These are phyloP conservation scores for Calonectria pauciramosa DNA, from an alignment of 2,329 filamentous ascomycete species.

Conservation along the genomic window DNA sequence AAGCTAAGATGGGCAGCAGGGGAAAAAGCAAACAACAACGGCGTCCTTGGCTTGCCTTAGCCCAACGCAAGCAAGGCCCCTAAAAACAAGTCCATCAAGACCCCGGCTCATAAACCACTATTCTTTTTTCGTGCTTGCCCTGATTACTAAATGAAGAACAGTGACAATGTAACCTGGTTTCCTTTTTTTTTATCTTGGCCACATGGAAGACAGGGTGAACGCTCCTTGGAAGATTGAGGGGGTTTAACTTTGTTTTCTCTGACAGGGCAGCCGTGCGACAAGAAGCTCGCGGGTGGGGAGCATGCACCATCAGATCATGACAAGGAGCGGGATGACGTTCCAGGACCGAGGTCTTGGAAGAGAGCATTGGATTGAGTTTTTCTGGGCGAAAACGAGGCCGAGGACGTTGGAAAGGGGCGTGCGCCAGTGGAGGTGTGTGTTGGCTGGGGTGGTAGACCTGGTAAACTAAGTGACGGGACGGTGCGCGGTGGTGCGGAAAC, in stretches of 20 bases:
- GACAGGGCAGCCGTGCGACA: background rate
- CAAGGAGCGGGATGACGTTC: slow-evolving; percentile 17
- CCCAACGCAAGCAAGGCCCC: slow-evolving; percentile 6
- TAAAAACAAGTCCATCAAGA: background rate
- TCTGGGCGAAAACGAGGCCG: background rate
- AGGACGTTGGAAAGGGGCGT: slow-evolving; percentile 5
- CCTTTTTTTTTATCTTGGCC: background rate
- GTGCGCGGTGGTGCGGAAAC: slow-evolving; percentile 18
- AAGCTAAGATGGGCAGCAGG: background rate
- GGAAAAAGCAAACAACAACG: slow-evolving; percentile 10
- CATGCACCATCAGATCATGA: slow-evolving; percentile 12
- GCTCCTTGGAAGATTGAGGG: background rate
- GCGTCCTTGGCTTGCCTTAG: slow-evolving; percentile 19
- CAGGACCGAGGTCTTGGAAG: slow-evolving; percentile 24
- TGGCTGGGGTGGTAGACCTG: background rate
- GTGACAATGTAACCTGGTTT: background rate
- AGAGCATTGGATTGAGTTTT: slow-evolving; percentile 15
- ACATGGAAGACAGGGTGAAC: background rate
- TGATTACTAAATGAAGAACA: background rate
- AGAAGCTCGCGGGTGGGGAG: background rate
- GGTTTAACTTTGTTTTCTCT: background rate
- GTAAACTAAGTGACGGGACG: slow-evolving; percentile 12
- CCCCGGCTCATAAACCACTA: background rate
- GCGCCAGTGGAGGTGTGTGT: background rate
- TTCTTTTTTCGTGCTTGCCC: background rate